A percentile compares a stretch with the other conserved stretches of the same genome.
Evolutionary conservation across 1,139 yeast genomes (phyloP).

Genomic region (Casaregolazyma lundiana): DNA sequence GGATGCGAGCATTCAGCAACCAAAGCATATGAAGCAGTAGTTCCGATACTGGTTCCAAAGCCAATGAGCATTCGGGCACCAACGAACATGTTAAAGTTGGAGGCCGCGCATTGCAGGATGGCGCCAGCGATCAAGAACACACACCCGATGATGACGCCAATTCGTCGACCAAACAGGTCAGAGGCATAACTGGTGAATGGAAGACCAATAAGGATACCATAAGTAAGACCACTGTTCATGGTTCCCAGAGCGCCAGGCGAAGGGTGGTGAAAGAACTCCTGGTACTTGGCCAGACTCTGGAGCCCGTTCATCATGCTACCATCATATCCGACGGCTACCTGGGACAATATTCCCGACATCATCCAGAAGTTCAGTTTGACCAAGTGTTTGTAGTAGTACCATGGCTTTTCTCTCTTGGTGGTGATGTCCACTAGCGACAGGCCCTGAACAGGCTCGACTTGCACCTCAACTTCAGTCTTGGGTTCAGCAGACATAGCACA

Average conservation of each 20-base stretch:
- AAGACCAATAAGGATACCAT: constrained; percentile 38
- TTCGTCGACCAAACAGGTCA: constrained; percentile 47
- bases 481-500: no score
- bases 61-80: constrained; percentile 48
- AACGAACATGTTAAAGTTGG: constrained; percentile 42
- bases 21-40: constrained; percentile 39
- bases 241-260: constrained; percentile 45
- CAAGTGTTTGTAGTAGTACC: constrained; percentile 37
- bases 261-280: constrained; percentile 38
- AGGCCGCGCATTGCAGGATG: constrained; percentile 40
- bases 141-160: constrained; percentile 40
- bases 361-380: constrained; percentile 38
- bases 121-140: constrained; percentile 43
- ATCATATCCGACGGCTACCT: constrained; percentile 44
- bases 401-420: constrained; percentile 32
- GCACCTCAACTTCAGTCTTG: no score
- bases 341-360: constrained; percentile 16
- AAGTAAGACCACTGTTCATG: constrained; percentile 47
- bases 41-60: constrained; percentile 43
- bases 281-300: constrained; percentile 42
- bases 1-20: constrained; percentile 40
- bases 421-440: no score
- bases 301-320: constrained; percentile 50
- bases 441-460: no score
- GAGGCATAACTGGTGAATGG: constrained; percentile 34